Conservation (phyloP, 1,284 basidiomycete species). For the Leccinum huronense region DNA sequence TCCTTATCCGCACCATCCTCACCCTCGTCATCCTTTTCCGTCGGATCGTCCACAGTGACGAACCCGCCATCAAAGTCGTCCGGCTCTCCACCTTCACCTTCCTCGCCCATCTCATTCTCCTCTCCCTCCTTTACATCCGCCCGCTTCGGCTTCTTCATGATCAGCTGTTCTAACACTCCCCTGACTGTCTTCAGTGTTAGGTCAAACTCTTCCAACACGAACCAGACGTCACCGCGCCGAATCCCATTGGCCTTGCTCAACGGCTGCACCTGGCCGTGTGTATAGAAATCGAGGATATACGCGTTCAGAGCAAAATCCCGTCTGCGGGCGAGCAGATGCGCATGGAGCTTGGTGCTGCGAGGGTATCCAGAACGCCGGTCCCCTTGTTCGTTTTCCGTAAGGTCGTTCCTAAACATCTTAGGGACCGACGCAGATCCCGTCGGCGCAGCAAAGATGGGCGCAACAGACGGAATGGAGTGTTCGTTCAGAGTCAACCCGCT, state of each 20-base stretch:
- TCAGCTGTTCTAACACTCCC: conserved; percentile 45
- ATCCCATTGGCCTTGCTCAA: conserved; percentile 56
- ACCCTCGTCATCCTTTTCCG: conserved; percentile 26
- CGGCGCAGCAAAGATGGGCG: too few species aligned
- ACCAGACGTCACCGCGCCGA: conserved; percentile 61
- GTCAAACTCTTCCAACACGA: conserved; percentile 55
- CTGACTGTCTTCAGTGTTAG: conserved; percentile 50
- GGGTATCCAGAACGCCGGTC: not conserved
- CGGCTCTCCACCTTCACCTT: conserved; percentile 16
- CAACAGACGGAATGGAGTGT: too few species aligned
- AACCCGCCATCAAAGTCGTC: conserved; percentile 39
- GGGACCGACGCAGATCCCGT: too few species aligned
- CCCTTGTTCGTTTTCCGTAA: too few species aligned
- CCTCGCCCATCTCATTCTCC: not conserved
- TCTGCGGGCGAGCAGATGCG: too few species aligned
- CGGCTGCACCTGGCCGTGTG: conserved; percentile 54
- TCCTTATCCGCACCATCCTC: conserved; percentile 17
- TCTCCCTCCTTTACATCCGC: conserved; percentile 26
- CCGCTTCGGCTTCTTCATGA: conserved; percentile 36
- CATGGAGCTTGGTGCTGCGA: too few species aligned
- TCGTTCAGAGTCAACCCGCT: too few species aligned
- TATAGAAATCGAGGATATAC: conserved; percentile 65
- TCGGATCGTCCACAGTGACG: conserved; percentile 32
- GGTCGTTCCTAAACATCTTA: not conserved
- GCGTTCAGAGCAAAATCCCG: conserved; percentile 46